Evolutionary conservation across 108 stramenopile species (phyloP).

Genomic region (Pseudonitzschia delicatissima): DNA sequence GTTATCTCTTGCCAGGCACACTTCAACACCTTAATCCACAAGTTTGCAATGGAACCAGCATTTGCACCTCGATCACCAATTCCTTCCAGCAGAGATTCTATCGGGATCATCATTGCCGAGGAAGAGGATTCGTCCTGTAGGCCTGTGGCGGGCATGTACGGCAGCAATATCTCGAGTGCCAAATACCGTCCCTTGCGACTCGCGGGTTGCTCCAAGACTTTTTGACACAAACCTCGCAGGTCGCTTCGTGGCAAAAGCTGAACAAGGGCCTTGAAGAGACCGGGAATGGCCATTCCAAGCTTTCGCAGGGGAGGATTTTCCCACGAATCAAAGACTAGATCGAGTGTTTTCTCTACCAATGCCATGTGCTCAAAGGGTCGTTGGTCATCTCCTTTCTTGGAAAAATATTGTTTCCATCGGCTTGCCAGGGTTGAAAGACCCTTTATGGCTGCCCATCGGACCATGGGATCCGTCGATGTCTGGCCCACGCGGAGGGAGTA

Average conservation of each 20-base stretch:
- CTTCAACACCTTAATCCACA: constrained; percentile 49
- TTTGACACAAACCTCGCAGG: constrained; percentile 27
- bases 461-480: constrained; percentile 38
- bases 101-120: background rate
- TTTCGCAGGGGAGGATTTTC: constrained; percentile 54
- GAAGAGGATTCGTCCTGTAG: background rate
- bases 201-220: constrained; percentile 41
- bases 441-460: constrained; percentile 50
- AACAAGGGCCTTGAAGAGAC: constrained; percentile 47
- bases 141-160: constrained; percentile 16
- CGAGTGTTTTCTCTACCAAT: constrained; percentile 38
- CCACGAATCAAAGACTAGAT: constrained; percentile 50
- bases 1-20: constrained; percentile 12
- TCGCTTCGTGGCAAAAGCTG: constrained; percentile 15
- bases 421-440: constrained; percentile 46
- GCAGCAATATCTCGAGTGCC: constrained; percentile 58
- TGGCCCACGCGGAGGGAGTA: constrained; percentile 13
- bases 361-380: background rate
- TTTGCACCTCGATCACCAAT: constrained; percentile 49
- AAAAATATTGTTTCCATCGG: constrained; percentile 27
- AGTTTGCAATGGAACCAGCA: constrained; percentile 51
- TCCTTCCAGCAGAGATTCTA: constrained; percentile 46
- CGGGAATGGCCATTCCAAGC: constrained; percentile 46
- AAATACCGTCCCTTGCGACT: constrained; percentile 61
- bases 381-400: background rate